Percentiles rank a stretch among this genome's conserved stretches.
Evolutionary conservation across 1,139 yeast species (phyloP).

Genomic region (Tardiomyces blankii): DNA sequence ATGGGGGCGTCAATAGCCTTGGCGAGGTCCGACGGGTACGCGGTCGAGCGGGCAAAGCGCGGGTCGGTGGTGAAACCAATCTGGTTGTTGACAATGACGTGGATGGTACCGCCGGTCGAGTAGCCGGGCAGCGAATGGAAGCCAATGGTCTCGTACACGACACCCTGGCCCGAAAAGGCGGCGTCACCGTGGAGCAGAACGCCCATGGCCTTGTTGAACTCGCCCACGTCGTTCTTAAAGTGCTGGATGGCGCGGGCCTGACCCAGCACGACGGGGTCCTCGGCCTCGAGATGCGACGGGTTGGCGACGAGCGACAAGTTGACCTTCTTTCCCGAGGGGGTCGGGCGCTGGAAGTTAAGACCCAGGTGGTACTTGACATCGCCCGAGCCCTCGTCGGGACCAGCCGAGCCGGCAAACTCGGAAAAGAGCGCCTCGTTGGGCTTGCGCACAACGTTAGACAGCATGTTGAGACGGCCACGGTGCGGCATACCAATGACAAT

Average conservation of each 20-base stretch:
- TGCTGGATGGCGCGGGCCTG: slow-evolving; percentile 95
- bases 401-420: slow-evolving; percentile 86
- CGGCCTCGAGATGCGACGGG: slow-evolving; percentile 98
- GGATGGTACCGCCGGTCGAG: slow-evolving; percentile 97
- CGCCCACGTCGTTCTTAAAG: slow-evolving; percentile 68
- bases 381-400: slow-evolving; percentile 83
- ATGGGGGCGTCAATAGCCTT: slow-evolving; percentile 95
- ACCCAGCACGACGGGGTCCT: slow-evolving; percentile 97
- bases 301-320: slow-evolving; percentile 93
- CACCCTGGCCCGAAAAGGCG: slow-evolving; percentile 98
- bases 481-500: slow-evolving; percentile 99
- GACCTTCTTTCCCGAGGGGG: slow-evolving; percentile 95
- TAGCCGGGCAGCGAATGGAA: slow-evolving; percentile 86
- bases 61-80: slow-evolving; percentile 99
- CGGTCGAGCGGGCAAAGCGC: slow-evolving; percentile 92
- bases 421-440: slow-evolving; percentile 97
- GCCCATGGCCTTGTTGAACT: slow-evolving; percentile 78
- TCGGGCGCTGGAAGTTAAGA: slow-evolving; percentile 98
- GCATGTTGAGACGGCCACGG: slow-evolving; percentile 97
- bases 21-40: slow-evolving; percentile 96
- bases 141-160: slow-evolving; percentile 97
- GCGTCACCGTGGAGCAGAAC: slow-evolving; percentile 97
- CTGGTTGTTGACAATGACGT: slow-evolving; percentile 92
- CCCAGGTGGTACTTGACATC: slow-evolving; percentile 99
- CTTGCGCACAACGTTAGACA: slow-evolving; percentile 95